These are phyloP conservation scores for Daedaleopsis nitida DNA, from an alignment of 768 basidiomycete species.

Conservation along the genomic window DNA sequence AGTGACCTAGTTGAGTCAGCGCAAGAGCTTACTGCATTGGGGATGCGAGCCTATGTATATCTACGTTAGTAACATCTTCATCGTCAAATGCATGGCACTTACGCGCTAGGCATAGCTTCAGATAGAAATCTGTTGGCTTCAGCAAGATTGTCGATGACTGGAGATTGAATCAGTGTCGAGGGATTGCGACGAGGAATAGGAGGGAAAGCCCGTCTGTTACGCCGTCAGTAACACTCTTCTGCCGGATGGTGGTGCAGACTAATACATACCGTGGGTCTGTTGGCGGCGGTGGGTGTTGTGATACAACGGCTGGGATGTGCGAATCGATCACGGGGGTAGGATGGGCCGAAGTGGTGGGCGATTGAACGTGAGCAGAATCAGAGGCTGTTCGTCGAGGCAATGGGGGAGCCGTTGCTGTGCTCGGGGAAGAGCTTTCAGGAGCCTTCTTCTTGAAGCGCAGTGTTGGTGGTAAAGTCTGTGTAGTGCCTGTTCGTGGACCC, in stretches of 20 bases:
- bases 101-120: constrained; percentile 44
- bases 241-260: background rate
- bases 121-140: constrained; percentile 41
- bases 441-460: constrained; percentile 23
- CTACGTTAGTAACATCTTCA: constrained; percentile 10
- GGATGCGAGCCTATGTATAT: constrained; percentile 24
- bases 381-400: constrained; percentile 6
- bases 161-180: background rate
- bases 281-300: background rate
- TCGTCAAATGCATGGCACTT: constrained; percentile 13
- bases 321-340: background rate
- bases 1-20: background rate
- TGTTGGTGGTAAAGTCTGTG: background rate
- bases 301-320: background rate
- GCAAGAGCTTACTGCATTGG: constrained; percentile 25
- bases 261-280: constrained; percentile 4
- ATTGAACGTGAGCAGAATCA: constrained; percentile 9
- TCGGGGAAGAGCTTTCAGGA: background rate
- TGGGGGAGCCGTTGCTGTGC: background rate
- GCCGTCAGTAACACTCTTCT: background rate
- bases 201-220: constrained; percentile 4
- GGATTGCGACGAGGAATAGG: constrained; percentile 4
- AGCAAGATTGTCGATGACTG: constrained; percentile 13
- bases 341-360: constrained; percentile 1
- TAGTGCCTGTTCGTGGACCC: background rate